Evolutionary conservation across 2,329 filamentous ascomycete species (phyloP), one percentile per base, ranked within the genome.

Genomic region (Nemania bipapillata): DNA sequence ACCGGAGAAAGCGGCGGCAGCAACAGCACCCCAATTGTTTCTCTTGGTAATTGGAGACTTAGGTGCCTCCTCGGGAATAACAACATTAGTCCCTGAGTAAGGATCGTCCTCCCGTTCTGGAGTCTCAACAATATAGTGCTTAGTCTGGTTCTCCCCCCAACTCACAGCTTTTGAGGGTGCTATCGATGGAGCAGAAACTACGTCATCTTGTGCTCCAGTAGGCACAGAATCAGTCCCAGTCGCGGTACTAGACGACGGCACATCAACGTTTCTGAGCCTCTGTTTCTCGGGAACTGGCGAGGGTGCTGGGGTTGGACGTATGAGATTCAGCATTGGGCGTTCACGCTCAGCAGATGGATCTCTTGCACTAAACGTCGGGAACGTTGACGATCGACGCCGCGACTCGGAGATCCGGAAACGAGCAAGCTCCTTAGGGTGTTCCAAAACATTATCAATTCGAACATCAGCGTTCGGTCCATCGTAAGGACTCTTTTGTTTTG

Each of bases 71-170:
- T 76, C 74, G 26, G 75, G 75, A 37, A 73, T 77, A 47, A 76
- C 63, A 26, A 76, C 65, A 69, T 75, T 79, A n/a, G 74, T 74
- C 57, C 66, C 73, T 4, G 77, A 77, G 53, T 72, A 74, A 12
- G 74, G 71, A 32, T 78, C 73, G 49, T 74, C 73, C 62, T 79
- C 77, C 47, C 78, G 79, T 52, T 87, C 86, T 6, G 89, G 86
- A 59, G 85, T 90, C 66, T 88, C 86, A 11, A 87, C 83, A 56
- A 90, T 86, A 69, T 88, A 91, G 67, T 87, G 86, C 76, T 90
- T 88, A 3, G 86, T 90, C 74, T 89, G 84, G 70, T 90, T 89
- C 68, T 89, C 82, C 11, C 88, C 89, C 89, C 88, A 91, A 12
- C 84, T 89, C 4, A 91, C 89, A 49, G 81, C 84, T 72, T 90